phyloP scores from a whole-genome alignment of 2,329 filamentous ascomycete species.

The Juglanconis juglandina region DNA sequence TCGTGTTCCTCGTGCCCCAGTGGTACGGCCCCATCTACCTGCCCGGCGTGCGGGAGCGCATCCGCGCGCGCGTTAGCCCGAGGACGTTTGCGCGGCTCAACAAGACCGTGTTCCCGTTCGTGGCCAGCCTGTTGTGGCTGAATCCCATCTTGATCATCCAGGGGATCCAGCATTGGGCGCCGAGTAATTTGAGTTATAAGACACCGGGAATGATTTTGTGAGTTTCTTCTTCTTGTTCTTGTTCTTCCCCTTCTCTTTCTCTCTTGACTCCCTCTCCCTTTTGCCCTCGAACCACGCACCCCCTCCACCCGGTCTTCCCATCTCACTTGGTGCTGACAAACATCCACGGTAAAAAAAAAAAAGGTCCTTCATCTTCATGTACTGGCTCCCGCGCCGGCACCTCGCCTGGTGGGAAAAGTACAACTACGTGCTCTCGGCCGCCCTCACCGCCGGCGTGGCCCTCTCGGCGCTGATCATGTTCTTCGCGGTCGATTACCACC shows the following conservation, averaged over 20 bases:
- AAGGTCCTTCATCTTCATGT: conserved; percentile 41
- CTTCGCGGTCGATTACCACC: conserved; percentile 35
- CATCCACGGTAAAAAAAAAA: not conserved
- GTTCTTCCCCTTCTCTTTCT: not conserved
- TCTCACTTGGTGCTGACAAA: not conserved
- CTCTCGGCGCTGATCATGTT: conserved; percentile 36
- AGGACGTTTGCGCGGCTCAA: conserved; percentile 33
- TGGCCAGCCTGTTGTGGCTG: conserved; percentile 38
- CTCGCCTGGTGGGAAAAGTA: conserved; percentile 42
- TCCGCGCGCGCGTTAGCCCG: conserved; percentile 29
- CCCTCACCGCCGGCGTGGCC: conserved; percentile 35
- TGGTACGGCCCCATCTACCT: conserved; percentile 33
- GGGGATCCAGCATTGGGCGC: conserved; percentile 42
- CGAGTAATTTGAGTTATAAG: conserved; percentile 40
- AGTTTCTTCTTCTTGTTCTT: not conserved
- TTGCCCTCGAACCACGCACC: not conserved
- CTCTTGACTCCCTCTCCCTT: not conserved
- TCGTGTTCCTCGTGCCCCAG: conserved; percentile 34
- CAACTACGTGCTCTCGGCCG: conserved; percentile 38
- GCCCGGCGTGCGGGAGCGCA: conserved; percentile 29
- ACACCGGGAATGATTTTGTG: conserved; percentile 38
- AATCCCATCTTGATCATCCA: conserved; percentile 40
- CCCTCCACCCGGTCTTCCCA: too few relatives aligned
- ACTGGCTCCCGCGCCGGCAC: conserved; percentile 35
- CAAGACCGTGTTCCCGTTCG: conserved; percentile 34